Conservation (phyloP, 345 rosid genomes). For the Bruguiera gymnorhiza region DNA sequence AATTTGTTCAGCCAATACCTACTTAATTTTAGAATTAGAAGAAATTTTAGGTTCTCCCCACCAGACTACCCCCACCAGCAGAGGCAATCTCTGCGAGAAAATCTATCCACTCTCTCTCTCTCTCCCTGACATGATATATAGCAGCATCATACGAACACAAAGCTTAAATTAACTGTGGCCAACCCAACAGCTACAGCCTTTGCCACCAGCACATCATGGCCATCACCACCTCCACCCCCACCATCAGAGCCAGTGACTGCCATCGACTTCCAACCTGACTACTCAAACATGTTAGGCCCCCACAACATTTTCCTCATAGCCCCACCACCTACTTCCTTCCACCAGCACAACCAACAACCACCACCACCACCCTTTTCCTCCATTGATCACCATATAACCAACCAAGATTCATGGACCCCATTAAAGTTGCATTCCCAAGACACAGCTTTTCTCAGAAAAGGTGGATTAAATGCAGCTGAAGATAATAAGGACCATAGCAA, state of each 20-base stretch:
- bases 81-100: slow-evolving; percentile 1
- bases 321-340: slow-evolving; percentile 34
- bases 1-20: too few relatives aligned
- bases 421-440: slow-evolving; percentile 17
- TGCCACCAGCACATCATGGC: slow-evolving; percentile 17
- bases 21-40: background rate
- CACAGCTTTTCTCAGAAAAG: slow-evolving; percentile 21
- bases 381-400: background rate
- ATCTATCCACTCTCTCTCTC: background rate
- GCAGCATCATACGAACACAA: too few relatives aligned
- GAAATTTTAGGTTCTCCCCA: background rate
- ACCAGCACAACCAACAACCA: slow-evolving; percentile 17
- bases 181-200: slow-evolving; percentile 17
- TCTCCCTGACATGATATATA: background rate
- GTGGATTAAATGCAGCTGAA: slow-evolving; percentile 8
- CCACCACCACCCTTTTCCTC: background rate
- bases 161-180: slow-evolving; percentile 20
- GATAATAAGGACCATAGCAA: slow-evolving; percentile 12
- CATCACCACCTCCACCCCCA: background rate
- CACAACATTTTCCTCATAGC: slow-evolving; percentile 57
- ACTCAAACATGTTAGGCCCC: slow-evolving; percentile 57
- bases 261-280: slow-evolving; percentile 26
- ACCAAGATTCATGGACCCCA: slow-evolving; percentile 17
- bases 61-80: background rate
- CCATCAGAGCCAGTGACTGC: slow-evolving; percentile 5